phyloP scores from a whole-genome alignment of 202 grass and related monocot species.

The Digitaria exilis region DNA sequence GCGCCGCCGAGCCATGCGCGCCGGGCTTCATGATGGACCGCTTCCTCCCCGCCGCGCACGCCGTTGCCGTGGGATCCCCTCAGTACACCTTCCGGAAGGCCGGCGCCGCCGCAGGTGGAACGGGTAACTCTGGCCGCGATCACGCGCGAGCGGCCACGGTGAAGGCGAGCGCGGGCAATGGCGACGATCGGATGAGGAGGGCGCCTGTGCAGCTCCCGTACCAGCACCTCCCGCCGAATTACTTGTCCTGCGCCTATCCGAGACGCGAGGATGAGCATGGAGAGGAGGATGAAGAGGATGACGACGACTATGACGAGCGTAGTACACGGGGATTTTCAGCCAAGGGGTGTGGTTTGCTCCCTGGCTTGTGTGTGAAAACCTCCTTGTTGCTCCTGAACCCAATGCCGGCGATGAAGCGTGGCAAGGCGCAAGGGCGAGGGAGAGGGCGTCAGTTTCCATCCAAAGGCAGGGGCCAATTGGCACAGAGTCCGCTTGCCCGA shows the following conservation, averaged over 20 bases:
- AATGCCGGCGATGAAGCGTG: constrained; percentile 62
- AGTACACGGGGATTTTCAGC: constrained; percentile 56
- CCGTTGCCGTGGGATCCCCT: constrained; percentile 74
- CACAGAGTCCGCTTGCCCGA: constrained; percentile 46
- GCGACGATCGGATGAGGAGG: constrained; percentile 49
- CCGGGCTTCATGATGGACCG: constrained; percentile 90
- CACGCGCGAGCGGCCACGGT: constrained; percentile 12
- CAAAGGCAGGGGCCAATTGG: constrained; percentile 43
- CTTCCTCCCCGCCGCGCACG: constrained; percentile 83
- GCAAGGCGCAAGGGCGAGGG: constrained; percentile 4
- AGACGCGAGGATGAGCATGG: constrained; percentile 35
- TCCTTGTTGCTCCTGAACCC: constrained; percentile 86
- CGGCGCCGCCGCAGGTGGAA: not conserved
- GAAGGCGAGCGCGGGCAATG: constrained; percentile 6
- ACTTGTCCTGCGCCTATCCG: constrained; percentile 46
- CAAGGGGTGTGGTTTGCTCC: constrained; percentile 86
- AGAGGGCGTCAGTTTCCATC: not conserved
- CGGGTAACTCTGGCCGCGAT: constrained; percentile 34
- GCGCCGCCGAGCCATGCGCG: constrained; percentile 44
- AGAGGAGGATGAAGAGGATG: constrained; percentile 50
- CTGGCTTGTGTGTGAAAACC: constrained; percentile 70
- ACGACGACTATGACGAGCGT: constrained; percentile 55
- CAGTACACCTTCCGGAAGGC: constrained; percentile 84
- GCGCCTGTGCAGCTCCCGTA: constrained; percentile 65
- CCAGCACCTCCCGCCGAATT: constrained; percentile 71